Conservation (phyloP, 2,329 filamentous ascomycete genomes). For the Bipolaris bicolor region DNA sequence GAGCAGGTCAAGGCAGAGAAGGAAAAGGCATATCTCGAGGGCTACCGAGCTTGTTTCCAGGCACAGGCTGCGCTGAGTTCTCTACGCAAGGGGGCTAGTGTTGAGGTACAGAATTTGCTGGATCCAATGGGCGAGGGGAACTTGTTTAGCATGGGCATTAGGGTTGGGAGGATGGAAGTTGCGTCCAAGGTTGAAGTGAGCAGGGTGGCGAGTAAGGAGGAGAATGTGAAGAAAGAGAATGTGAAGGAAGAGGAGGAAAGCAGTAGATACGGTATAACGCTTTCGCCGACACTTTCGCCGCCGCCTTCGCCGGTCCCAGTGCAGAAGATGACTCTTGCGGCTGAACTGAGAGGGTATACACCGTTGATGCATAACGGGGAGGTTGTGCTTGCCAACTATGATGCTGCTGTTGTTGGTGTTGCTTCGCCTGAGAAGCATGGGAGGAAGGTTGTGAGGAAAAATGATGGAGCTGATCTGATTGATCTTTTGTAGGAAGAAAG, state of each 20-base stretch:
- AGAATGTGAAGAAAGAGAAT: too few species aligned
- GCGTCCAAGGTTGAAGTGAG: too few species aligned
- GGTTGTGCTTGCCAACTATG: slow-evolving; percentile 17
- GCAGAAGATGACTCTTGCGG: slow-evolving; percentile 4
- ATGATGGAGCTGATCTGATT: not conserved
- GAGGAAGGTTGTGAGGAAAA: not conserved
- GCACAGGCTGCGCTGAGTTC: slow-evolving; percentile 16
- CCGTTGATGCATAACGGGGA: slow-evolving; percentile 17
- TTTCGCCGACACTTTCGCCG: not conserved
- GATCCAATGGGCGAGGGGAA: slow-evolving; percentile 26
- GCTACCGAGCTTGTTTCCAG: slow-evolving; percentile 25
- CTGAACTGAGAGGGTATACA: slow-evolving; percentile 13
- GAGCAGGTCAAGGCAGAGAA: not conserved
- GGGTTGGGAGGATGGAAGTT: slow-evolving; percentile 8
- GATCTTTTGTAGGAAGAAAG: not conserved
- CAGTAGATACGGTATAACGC: too few species aligned
- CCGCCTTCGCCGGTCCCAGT: slow-evolving; percentile 6
- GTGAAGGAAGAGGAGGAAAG: not conserved
- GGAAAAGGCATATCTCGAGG: slow-evolving; percentile 22
- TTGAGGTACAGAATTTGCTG: slow-evolving; percentile 28
- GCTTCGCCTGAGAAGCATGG: slow-evolving; percentile 1
- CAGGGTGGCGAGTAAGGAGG: not conserved
- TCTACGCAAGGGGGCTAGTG: slow-evolving; percentile 26
- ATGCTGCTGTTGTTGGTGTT: not conserved
- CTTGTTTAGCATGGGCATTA: slow-evolving; percentile 18